Evolutionary conservation across 345 rosid genomes (phyloP).

Genomic region (Trapa bicornis): DNA sequence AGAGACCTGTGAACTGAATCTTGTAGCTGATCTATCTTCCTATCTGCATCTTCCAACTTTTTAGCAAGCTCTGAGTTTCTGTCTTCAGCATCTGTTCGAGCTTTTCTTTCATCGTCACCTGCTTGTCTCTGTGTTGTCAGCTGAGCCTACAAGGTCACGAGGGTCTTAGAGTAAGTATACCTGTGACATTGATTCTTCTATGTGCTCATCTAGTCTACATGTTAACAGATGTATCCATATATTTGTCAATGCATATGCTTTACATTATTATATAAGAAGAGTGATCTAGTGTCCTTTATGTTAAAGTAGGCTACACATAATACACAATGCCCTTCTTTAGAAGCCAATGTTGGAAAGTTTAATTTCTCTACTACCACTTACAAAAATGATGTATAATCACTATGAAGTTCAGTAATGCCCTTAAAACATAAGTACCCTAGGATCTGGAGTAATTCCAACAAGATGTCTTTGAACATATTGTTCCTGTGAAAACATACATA

Average conservation of each 20-base stretch:
- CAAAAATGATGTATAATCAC: not conserved
- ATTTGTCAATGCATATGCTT: not conserved
- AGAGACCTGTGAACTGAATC: slow-evolving; percentile 83
- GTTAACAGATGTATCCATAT: not conserved
- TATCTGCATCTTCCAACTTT: slow-evolving; percentile 69
- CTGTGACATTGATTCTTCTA: not conserved
- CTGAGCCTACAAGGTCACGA: slow-evolving; percentile 35
- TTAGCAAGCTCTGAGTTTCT: slow-evolving; percentile 54
- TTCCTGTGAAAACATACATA: not conserved
- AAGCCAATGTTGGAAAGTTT: not conserved
- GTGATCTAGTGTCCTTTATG: not conserved
- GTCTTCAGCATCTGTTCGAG: slow-evolving; percentile 45
- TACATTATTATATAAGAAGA: not conserved
- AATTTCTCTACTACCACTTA: not conserved
- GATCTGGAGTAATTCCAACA: not conserved
- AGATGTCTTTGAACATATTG: not conserved
- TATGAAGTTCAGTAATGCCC: not conserved
- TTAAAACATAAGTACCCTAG: not conserved
- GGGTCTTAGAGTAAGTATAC: not conserved
- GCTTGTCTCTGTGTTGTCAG: slow-evolving; percentile 54
- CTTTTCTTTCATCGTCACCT: slow-evolving; percentile 54
- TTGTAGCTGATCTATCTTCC: slow-evolving; percentile 82
- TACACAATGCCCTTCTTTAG: not conserved
- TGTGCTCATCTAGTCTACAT: not conserved
- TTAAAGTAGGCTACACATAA: not conserved